These are phyloP conservation scores for Omphalotus guepiniiformis DNA, from an alignment of 768 basidiomycete genomes.

Conservation along the genomic window DNA sequence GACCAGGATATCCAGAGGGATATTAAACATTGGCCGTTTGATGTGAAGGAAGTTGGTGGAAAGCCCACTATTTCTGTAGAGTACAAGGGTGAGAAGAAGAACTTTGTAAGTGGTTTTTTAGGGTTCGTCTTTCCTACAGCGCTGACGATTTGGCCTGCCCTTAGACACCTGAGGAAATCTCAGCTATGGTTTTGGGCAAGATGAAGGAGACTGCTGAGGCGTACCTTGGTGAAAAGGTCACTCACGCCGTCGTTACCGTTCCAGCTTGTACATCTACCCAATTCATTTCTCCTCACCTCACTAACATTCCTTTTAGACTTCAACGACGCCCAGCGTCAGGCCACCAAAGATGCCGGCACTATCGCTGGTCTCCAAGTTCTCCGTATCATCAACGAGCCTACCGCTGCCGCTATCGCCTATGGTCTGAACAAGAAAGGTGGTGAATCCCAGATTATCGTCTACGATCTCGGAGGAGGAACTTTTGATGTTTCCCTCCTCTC, in stretches of 20 bases:
- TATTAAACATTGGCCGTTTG: conserved; percentile 91
- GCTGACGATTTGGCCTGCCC: conserved; percentile 1
- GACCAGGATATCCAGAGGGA: conserved; percentile 80
- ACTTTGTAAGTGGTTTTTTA: conserved; percentile 67
- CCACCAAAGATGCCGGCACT: conserved; percentile 95
- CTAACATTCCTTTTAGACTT: conserved; percentile 53
- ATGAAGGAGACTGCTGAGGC: conserved; percentile 99
- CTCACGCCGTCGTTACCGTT: conserved; percentile 97
- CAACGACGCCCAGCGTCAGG: conserved; percentile 99
- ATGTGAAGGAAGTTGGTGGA: conserved; percentile 69
- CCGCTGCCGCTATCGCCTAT: conserved; percentile 96
- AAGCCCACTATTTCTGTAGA: conserved; percentile 78
- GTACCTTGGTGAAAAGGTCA: conserved; percentile 93
- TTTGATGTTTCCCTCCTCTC: conserved; percentile 97
- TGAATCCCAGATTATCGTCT: conserved; percentile 95
- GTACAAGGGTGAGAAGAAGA: conserved; percentile 73
- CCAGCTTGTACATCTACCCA: conserved; percentile 70
- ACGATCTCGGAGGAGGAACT: conserved; percentile 97
- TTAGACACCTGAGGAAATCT: conserved; percentile 90
- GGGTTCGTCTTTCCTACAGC: neutral
- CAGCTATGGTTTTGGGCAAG: conserved; percentile 92
- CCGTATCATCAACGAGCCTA: conserved; percentile 97
- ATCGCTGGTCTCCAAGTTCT: conserved; percentile 94
- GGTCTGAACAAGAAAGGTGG: conserved; percentile 95
- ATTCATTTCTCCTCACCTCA: conserved; percentile 1